Conservation (phyloP, 2,329 filamentous ascomycete species). For the Beauveria sp. region DNA sequence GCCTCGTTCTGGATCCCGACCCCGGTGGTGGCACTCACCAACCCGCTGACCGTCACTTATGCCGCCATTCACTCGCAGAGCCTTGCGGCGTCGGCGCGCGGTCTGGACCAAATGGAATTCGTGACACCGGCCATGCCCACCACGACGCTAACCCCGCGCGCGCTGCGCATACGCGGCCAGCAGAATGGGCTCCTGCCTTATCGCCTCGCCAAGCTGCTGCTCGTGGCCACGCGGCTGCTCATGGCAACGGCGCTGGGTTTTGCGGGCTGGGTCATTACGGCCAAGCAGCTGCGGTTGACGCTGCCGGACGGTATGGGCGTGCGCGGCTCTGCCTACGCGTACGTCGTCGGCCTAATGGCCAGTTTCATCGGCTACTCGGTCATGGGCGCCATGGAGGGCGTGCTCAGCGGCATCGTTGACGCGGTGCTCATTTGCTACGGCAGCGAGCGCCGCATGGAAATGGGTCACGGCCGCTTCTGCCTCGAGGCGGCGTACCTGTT, state of each 20-base stretch:
- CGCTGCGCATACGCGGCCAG: conserved; percentile 36
- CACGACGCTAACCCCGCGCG: conserved; percentile 57
- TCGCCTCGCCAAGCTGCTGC: conserved; percentile 79
- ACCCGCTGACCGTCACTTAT: conserved; percentile 87
- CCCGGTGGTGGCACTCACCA: conserved; percentile 77
- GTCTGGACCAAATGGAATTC: conserved; percentile 75
- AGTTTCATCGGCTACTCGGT: conserved; percentile 94
- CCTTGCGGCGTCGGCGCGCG: conserved; percentile 68
- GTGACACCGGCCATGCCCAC: conserved; percentile 66
- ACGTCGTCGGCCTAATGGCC: conserved; percentile 85
- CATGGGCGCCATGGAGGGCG: conserved; percentile 82
- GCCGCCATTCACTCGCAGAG: conserved; percentile 88
- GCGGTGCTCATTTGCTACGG: conserved; percentile 90
- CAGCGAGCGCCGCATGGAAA: conserved; percentile 68
- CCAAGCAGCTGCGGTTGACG: conserved; percentile 63
- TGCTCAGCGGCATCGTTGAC: conserved; percentile 80
- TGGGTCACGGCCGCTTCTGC: conserved; percentile 70
- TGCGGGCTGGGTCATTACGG: conserved; percentile 92
- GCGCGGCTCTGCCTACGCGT: conserved; percentile 84
- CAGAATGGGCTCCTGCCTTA: conserved; percentile 68
- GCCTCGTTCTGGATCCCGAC: conserved; percentile 78
- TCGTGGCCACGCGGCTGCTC: conserved; percentile 84
- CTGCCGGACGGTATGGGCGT: conserved; percentile 46
- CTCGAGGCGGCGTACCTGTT: conserved; percentile 87
- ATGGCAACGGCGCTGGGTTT: conserved; percentile 88